phyloP scores from a whole-genome alignment of 2,329 filamentous ascomycete genomes.

The Juglanconis oblonga region DNA sequence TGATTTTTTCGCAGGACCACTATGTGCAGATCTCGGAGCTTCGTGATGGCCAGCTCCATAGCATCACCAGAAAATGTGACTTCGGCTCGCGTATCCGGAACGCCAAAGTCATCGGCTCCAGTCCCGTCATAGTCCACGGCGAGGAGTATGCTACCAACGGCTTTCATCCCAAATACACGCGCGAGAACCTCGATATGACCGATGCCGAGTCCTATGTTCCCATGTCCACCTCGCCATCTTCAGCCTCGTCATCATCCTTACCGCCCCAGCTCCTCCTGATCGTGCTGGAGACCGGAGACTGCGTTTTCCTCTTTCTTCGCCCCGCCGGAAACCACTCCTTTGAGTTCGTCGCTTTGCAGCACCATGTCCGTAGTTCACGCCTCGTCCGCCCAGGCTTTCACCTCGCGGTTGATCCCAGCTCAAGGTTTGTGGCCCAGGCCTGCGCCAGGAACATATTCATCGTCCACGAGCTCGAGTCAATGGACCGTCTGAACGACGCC shows the following conservation, averaged over 20 bases:
- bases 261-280: slow-evolving; percentile 82
- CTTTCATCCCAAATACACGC: slow-evolving; percentile 34
- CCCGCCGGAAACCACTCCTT: slow-evolving; percentile 41
- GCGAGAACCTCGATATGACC: slow-evolving; percentile 35
- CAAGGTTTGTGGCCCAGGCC: slow-evolving; percentile 64
- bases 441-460: slow-evolving; percentile 69
- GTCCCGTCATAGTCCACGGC: slow-evolving; percentile 26
- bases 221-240: background rate
- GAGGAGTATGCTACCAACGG: slow-evolving; percentile 29
- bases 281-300: slow-evolving; percentile 68
- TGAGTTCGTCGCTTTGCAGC: slow-evolving; percentile 53
- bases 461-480: slow-evolving; percentile 65
- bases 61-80: slow-evolving; percentile 74
- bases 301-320: slow-evolving; percentile 73
- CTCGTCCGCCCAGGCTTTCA: slow-evolving; percentile 61
- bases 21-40: slow-evolving; percentile 81
- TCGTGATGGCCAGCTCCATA: slow-evolving; percentile 66
- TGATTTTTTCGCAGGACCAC: slow-evolving; percentile 54
- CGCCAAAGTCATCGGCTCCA: slow-evolving; percentile 69
- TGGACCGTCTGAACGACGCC: slow-evolving; percentile 47
- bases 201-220: slow-evolving; percentile 4
- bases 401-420: slow-evolving; percentile 76
- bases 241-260: slow-evolving; percentile 16
- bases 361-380: slow-evolving; percentile 33
- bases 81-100: slow-evolving; percentile 78